Conservation (phyloP, 768 basidiomycete genomes). For the Psilocybe azurescens region DNA sequence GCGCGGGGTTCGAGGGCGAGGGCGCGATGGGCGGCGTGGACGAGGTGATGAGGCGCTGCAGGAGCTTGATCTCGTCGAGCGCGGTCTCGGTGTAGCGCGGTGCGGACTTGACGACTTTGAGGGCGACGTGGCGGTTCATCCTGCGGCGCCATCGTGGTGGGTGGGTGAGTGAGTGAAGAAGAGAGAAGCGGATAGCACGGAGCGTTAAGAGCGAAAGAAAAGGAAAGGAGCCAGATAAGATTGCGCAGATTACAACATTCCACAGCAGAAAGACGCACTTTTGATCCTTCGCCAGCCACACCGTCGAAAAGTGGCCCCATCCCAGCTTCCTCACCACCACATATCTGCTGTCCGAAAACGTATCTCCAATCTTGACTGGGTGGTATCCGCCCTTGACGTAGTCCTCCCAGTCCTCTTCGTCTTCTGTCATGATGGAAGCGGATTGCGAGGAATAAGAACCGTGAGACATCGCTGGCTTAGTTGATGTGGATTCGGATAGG, state of each 20-base stretch:
- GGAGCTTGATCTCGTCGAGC: constrained; percentile 97
- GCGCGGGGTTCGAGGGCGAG: constrained; percentile 53
- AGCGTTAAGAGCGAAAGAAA: neutral
- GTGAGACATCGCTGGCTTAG: constrained; percentile 59
- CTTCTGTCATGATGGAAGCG: constrained; percentile 85
- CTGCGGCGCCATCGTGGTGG: constrained; percentile 46
- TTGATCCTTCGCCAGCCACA: constrained; percentile 86
- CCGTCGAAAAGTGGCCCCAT: constrained; percentile 94
- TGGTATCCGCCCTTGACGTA: constrained; percentile 83
- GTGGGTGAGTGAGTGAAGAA: neutral
- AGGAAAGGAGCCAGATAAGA: constrained; percentile 16
- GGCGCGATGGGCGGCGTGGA: constrained; percentile 59
- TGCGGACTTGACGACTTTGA: constrained; percentile 99
- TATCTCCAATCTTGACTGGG: constrained; percentile 94
- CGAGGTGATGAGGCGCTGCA: constrained; percentile 93
- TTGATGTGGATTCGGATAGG: too few species aligned
- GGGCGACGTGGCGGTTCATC: constrained; percentile 93
- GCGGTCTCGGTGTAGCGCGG: constrained; percentile 98
- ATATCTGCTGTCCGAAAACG: constrained; percentile 88
- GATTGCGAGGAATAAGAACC: constrained; percentile 75
- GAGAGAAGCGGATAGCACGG: neutral
- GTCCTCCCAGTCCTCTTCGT: constrained; percentile 95
- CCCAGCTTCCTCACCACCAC: constrained; percentile 93
- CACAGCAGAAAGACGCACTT: constrained; percentile 54
- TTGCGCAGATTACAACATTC: constrained; percentile 12